Evolutionary conservation across 2,329 filamentous ascomycete genomes (phyloP).

Genomic region (Colletotrichum australisinense): DNA sequence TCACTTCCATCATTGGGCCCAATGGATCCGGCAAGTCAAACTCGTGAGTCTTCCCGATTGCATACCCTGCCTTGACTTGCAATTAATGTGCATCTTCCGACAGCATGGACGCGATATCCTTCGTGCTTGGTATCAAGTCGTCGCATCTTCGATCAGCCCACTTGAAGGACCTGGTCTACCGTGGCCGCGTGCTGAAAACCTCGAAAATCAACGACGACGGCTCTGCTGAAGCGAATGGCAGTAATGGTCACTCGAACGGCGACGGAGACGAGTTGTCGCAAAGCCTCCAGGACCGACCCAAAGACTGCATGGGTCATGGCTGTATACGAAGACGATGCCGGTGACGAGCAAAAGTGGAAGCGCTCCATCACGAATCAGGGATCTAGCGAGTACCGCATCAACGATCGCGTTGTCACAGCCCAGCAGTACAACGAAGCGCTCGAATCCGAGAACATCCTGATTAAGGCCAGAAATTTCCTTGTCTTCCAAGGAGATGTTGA

Average conservation of each 20-base stretch:
- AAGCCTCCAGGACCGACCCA: slow-evolving; percentile 80
- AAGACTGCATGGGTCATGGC: slow-evolving; percentile 99
- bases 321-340: slow-evolving; percentile 97
- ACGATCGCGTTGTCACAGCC: slow-evolving; percentile 88
- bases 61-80: not conserved
- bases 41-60: slow-evolving; percentile 69
- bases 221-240: slow-evolving; percentile 74
- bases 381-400: slow-evolving; percentile 96
- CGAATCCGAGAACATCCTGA: slow-evolving; percentile 94
- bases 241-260: slow-evolving; percentile 71
- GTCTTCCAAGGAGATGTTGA: slow-evolving; percentile 99
- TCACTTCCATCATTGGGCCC: slow-evolving; percentile 98
- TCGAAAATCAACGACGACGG: slow-evolving; percentile 94
- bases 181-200: slow-evolving; percentile 90
- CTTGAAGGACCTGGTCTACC: slow-evolving; percentile 94
- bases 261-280: slow-evolving; percentile 70
- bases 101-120: slow-evolving; percentile 99
- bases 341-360: slow-evolving; percentile 96
- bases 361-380: slow-evolving; percentile 90
- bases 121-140: slow-evolving; percentile 97
- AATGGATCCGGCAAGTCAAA: slow-evolving; percentile 99
- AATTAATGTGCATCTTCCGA: slow-evolving; percentile 38
- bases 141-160: slow-evolving; percentile 96
- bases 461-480: slow-evolving; percentile 97
- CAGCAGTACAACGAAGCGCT: slow-evolving; percentile 94